phyloP scores from a whole-genome alignment of 495 filamentous ascomycete genomes.

The Friedmanniomyces simplex region DNA sequence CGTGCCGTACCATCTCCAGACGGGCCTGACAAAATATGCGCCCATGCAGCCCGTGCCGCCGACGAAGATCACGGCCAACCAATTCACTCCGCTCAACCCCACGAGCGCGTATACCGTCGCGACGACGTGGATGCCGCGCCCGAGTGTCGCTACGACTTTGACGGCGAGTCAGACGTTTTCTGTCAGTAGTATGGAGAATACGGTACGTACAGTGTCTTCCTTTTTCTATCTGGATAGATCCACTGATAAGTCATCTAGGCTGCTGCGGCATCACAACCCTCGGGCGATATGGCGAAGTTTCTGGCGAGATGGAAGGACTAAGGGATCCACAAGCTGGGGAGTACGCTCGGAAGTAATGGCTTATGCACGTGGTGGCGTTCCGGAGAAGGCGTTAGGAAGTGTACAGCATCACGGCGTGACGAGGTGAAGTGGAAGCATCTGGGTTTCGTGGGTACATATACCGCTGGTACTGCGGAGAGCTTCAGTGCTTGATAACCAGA shows the following conservation, averaged over 20 bases:
- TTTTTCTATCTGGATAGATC: background rate
- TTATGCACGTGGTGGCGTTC: background rate
- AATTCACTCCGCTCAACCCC: slow-evolving; percentile 46
- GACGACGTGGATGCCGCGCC: slow-evolving; percentile 43
- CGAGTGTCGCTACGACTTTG: slow-evolving; percentile 51
- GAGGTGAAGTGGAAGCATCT: background rate
- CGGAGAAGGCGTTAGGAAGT: background rate
- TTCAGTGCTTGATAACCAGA: too few relatives aligned
- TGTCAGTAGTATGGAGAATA: slow-evolving; percentile 49
- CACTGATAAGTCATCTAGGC: slow-evolving; percentile 29
- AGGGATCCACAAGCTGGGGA: background rate
- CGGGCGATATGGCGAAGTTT: slow-evolving; percentile 48
- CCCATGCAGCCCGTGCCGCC: slow-evolving; percentile 61
- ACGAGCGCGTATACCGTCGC: slow-evolving; percentile 52
- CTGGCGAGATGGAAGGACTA: slow-evolving; percentile 51
- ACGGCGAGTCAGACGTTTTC: slow-evolving; percentile 49
- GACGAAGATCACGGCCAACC: slow-evolving; percentile 52
- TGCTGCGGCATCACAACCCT: slow-evolving; percentile 38
- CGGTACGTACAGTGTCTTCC: slow-evolving; percentile 39
- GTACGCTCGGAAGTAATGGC: too few relatives aligned
- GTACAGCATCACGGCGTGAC: background rate
- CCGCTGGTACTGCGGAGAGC: too few relatives aligned
- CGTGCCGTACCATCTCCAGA: slow-evolving; percentile 53
- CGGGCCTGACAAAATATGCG: slow-evolving; percentile 56
- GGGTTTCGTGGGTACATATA: background rate